Evolutionary conservation across 345 rosid species (phyloP), one percentile per base, ranked within the genome.

Genomic region (Geranium brycei): DNA sequence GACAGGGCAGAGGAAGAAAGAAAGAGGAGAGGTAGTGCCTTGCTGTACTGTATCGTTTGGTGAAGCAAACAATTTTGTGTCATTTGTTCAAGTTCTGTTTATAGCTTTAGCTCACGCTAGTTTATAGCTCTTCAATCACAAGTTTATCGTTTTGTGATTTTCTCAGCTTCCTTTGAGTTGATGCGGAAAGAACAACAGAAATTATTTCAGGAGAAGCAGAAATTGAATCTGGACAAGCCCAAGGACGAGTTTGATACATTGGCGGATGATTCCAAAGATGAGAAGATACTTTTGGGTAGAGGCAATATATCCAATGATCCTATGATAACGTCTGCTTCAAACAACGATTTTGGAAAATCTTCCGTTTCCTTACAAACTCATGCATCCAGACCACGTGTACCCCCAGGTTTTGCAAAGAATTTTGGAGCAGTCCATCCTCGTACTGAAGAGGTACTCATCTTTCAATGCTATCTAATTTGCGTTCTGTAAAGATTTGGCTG

Each of bases 1-100:
- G 95, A 88, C 73, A 90, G 86, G 76, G 89, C 87, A 76, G 99
- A 90, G 79, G 99, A 90, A 74, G 99, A 93, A 78, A 85, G 81
- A 76, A 85, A 90, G 73, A 86, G 99, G 79, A 85, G 97, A 88
- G 96, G 97, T 93, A 75, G 69, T 40, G 32, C 19, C 58, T 72
- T 51, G 69, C 69, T 58, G 64, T 63, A 31, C 51, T 60, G 58
- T 60, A 67, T 30, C 61, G 11, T 53, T 28, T 62, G 64, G 64
- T 23, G 18, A 51, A 57, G 32, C 38, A 13, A 16, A 4, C 58
- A 16, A 58, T 68, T 55, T 7, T 6, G 1, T 62, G 62, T 23
- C 28, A 23, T 23, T 23, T 23, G 28, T 23, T 23, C 31, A 65
- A 30, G 61, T 58, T 60, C 41, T 35, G 41, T 7, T 35, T 35